phyloP scores from a whole-genome alignment of 192 early-diverging fungal species.

The Rhizophagus clarus region DNA sequence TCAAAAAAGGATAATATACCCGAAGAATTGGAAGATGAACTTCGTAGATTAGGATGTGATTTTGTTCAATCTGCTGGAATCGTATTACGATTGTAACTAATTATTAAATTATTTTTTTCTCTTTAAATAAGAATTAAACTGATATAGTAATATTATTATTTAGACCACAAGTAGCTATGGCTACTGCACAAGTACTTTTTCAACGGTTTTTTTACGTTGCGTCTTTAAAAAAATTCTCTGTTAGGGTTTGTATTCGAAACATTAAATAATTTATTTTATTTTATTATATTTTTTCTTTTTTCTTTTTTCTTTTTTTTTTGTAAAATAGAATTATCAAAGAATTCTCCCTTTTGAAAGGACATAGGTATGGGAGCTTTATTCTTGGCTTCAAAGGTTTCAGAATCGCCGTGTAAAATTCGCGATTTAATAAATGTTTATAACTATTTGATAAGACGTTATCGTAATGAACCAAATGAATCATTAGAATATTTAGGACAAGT shows the following conservation, averaged over 20 bases:
- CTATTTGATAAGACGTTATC: conserved; percentile 64
- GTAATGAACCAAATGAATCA: conserved; percentile 50
- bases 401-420: conserved; percentile 73
- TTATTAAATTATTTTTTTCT: neutral
- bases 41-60: conserved; percentile 78
- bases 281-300: too few species aligned
- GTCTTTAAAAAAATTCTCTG: conserved; percentile 68
- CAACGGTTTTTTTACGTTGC: conserved; percentile 90
- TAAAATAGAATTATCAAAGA: neutral
- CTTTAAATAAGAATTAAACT: conserved; percentile 4
- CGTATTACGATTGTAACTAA: conserved; percentile 68
- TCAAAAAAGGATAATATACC: conserved; percentile 63
- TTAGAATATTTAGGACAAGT: conserved; percentile 63
- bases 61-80: conserved; percentile 85
- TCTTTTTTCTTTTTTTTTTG: too few species aligned
- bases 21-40: conserved; percentile 67
- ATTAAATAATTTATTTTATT: too few species aligned
- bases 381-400: conserved; percentile 81
- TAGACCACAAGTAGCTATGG: conserved; percentile 92
- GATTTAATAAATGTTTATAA: conserved; percentile 84
- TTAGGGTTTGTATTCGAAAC: conserved; percentile 53
- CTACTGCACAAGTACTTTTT: conserved; percentile 93
- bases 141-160: neutral
- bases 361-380: conserved; percentile 76
- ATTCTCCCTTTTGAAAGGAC: conserved; percentile 41